Percentiles rank a stretch among this genome's conserved stretches.
Conservation (phyloP, 306 rosid species). For the Cucumis melo region DNA sequence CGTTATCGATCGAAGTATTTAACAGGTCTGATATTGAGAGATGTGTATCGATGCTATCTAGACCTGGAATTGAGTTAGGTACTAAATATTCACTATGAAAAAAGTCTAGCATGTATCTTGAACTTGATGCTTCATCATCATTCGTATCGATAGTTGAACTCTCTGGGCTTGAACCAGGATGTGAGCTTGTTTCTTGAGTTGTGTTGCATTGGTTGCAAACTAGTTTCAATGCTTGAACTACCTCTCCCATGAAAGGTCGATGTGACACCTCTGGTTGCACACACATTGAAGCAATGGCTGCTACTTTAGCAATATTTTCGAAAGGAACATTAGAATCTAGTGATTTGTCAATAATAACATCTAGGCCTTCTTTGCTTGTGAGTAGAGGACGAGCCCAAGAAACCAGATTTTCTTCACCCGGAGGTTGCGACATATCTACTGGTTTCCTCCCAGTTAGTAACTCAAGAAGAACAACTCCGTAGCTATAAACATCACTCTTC, state of each 20-base stretch:
- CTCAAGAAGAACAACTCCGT: slow-evolving; percentile 89
- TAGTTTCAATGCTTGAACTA: slow-evolving; percentile 83
- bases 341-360: slow-evolving; percentile 38
- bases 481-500: slow-evolving; percentile 87
- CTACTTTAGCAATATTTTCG: slow-evolving; percentile 68
- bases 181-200: slow-evolving; percentile 38
- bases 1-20: slow-evolving; percentile 25
- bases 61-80: slow-evolving; percentile 25
- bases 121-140: slow-evolving; percentile 18
- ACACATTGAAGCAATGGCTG: slow-evolving; percentile 90
- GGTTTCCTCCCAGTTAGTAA: slow-evolving; percentile 77
- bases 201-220: slow-evolving; percentile 59
- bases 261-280: slow-evolving; percentile 76
- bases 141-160: slow-evolving; percentile 29
- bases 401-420: slow-evolving; percentile 78
- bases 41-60: slow-evolving; percentile 31
- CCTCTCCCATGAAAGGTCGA: slow-evolving; percentile 93
- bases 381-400: slow-evolving; percentile 79
- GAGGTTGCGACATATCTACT: slow-evolving; percentile 81
- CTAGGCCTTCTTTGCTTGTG: slow-evolving; percentile 48
- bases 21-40: slow-evolving; percentile 39
- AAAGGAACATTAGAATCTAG: slow-evolving; percentile 37
- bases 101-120: slow-evolving; percentile 33
- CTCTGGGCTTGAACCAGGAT: slow-evolving; percentile 24
- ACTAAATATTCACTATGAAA: slow-evolving; percentile 35